Evolutionary conservation across 371 early-diverging fungal species (phyloP), one percentile per base, ranked within the genome.

Genomic region (Mucor indicus): DNA sequence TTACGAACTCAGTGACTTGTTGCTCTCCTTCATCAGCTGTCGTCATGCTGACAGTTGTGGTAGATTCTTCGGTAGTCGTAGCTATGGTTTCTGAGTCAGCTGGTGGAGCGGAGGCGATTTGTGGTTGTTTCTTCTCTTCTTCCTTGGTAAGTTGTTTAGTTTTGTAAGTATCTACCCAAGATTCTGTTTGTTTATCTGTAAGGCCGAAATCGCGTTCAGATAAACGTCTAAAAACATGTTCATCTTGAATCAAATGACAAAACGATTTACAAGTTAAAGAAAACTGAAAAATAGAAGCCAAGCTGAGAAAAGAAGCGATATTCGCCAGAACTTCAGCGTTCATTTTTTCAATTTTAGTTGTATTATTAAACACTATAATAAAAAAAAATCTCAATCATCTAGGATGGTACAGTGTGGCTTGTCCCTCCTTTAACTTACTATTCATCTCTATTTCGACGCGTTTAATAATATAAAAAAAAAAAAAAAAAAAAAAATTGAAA

Each of bases 191-290:
- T 30, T 67, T 72, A 21, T 62, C 67, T 4, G 44, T 62, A 4
- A 69, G 50, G 16, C 55, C 48, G 40, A 50, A 73, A 32, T 69
- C 67, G 35, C 67, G 67, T 41, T 64, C 57, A 2, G 53, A 35
- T 17, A 73, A 38, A 36, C 49, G 50, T 41, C 56, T 55, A 47
- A 64, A 69, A 8, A 69, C 39, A 11, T 49, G 49, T 30, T 66
- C 64, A 38, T 69, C 59, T 22, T 38, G 43, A 10, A 64, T 37
- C 11, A 69, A 38, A 17, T 36, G 44, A 8, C 44, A 22, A 19
- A 64, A 58, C 1, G 50, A 37, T 51, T 67, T 65, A 23, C 54
- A 57, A 2, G 64, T 48, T 17, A 53, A 20, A 6, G 59, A 53
- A 13, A 73, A 31, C 8, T 54, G 51, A 11, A 64, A 16, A 20